Conservation (phyloP, 2,329 filamentous ascomycete species). For the Alternaria sp. region DNA sequence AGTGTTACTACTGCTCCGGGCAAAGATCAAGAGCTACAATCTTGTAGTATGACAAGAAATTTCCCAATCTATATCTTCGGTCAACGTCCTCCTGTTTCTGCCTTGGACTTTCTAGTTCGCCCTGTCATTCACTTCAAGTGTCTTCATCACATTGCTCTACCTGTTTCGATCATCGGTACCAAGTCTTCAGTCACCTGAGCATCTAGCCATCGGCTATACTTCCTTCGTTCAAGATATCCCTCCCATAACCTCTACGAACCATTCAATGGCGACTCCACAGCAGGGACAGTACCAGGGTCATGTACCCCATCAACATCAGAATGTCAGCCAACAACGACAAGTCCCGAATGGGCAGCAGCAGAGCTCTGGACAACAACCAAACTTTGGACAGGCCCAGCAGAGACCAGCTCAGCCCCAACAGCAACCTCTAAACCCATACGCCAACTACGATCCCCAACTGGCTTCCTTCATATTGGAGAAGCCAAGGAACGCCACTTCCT, state of each 20-base stretch:
- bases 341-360: slow-evolving; percentile 2
- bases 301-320: slow-evolving; percentile 22
- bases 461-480: slow-evolving; percentile 36
- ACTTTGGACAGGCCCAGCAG: slow-evolving; percentile 11
- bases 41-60: slow-evolving; percentile 8
- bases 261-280: slow-evolving; percentile 15
- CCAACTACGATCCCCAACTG: slow-evolving; percentile 29
- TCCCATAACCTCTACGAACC: slow-evolving; percentile 12
- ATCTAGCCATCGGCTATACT: background rate
- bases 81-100: slow-evolving; percentile 19
- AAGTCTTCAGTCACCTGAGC: background rate
- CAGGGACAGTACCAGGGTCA: slow-evolving; percentile 15
- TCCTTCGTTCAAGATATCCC: background rate
- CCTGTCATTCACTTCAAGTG: slow-evolving; percentile 9
- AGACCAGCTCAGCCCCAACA: slow-evolving; percentile 17
- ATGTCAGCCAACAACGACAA: slow-evolving; percentile 16
- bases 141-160: background rate
- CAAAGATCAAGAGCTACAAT: slow-evolving; percentile 5
- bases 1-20: slow-evolving; percentile 15
- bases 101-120: slow-evolving; percentile 12
- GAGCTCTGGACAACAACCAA: slow-evolving; percentile 22
- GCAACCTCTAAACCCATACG: slow-evolving; percentile 6
- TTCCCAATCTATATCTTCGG: slow-evolving; percentile 19
- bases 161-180: background rate
- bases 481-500: slow-evolving; percentile 24